Evolutionary conservation across 164 flowering plant genomes (phyloP), one percentile per base, ranked within the genome.

Genomic region (Dillenia suffruticosa): DNA sequence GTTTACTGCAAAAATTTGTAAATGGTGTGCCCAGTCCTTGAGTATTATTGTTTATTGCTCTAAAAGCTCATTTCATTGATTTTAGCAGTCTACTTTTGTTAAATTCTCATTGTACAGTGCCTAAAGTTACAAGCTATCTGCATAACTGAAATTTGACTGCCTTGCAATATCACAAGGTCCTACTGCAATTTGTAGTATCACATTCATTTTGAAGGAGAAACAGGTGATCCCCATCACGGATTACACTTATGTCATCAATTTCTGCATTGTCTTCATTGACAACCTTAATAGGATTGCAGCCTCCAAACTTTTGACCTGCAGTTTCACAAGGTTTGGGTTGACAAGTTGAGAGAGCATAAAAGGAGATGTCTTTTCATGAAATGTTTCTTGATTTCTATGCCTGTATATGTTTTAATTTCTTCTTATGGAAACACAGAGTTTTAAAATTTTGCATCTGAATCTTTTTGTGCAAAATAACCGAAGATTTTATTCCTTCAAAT

Each of bases 261-360:
- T 91, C 96, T 76, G 96, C 96, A 72, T 81, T 77, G 66, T 88
- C 90, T 56, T 64, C 70, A 58, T 72, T 88, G 63, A 84, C 67
- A 15, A 86, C 79, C 76, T 79, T 82, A 68, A 80, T 75, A 47
- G 84, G 81, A 56, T 69, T 76, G 83, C 65, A 59, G 71, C 81
- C 88, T 73, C 77, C 87, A 72, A 87, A 84, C 71, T 84, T 89
- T 67, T 90, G 72, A 70, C 90, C 98, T 94, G 96, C 90, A 85
- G 69, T 73, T 70, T 68, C 47, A 69, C 74, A 79, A 68, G 53
- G 60, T 54, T 57, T 47, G 44, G 54, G 32, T 44, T 74, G 60
- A 70, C 57, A 64, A 68, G 61, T 51, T 59, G 40, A 32, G 5
- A 32, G 40, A 32, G 40, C 40, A 32, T 32, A 32, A 32, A 32